Conservation (phyloP, 2,329 filamentous ascomycete species). For the Fusarium continuum region DNA sequence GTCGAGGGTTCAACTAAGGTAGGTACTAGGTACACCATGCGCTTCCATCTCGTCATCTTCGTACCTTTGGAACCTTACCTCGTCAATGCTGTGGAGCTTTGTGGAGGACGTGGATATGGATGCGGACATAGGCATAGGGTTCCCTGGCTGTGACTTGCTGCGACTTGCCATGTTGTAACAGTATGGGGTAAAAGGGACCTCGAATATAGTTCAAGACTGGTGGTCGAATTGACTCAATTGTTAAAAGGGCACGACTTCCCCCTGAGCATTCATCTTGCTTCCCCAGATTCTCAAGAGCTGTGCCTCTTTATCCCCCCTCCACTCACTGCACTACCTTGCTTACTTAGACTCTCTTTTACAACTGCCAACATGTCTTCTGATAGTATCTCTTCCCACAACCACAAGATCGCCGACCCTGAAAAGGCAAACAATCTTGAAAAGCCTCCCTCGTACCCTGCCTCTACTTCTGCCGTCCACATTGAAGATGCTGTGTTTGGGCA, state of each 20-base stretch:
- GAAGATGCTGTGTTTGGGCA: constrained; percentile 38
- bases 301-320: not conserved
- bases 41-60: not conserved
- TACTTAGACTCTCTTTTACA: not conserved
- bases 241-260: not conserved
- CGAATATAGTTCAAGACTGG: not conserved
- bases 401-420: not conserved
- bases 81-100: not conserved
- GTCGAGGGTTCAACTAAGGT: too few species aligned
- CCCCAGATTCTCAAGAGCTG: not conserved
- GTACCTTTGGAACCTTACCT: not conserved
- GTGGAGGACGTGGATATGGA: not conserved
- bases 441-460: constrained; percentile 5
- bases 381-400: not conserved
- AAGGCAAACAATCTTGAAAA: not conserved
- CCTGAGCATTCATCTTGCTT: not conserved
- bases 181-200: not conserved
- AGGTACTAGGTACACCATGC: not conserved
- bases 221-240: not conserved
- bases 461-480: not conserved
- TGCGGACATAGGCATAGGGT: not conserved
- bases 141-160: not conserved
- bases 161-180: too few species aligned
- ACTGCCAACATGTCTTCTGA: not conserved
- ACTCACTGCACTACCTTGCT: not conserved